Base-by-base conservation (phyloP, 768 basidiomycete genomes). In the Filobasidium floriforme region DNA sequence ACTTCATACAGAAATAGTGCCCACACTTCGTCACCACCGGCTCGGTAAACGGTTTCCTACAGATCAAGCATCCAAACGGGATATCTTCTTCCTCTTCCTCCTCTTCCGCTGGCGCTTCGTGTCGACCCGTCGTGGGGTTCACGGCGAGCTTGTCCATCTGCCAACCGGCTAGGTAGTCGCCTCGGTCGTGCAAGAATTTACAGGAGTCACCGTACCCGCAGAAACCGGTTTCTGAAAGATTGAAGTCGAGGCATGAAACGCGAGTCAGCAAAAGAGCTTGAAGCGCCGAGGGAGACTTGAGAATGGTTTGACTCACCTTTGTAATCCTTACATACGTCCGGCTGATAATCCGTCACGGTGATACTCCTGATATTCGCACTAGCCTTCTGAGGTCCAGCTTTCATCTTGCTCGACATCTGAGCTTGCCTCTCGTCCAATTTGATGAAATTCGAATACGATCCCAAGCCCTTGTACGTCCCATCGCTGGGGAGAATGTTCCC, bases 151-250 rank as follows among this genome's bases (percentile, higher is more conserved):
- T 90, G 82, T 99, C 96, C 64, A 99, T 83, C 80, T 99, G 94
- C 96, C 96, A 99, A 51, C 96, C 96, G 5, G 88, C 88, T n/a
- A 98, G 85, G 81, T 99, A 81, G 72, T 81, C 79, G 60, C 94
- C 93, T 73, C 94, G 87, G 79, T 98, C 96, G 80, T 98, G 96
- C 76, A 98, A 83, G 82, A 97, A 97, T 83, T 97, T 98, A 80
- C 96, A 99, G 3, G 92, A 92, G 80, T 99, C 96, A 37, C 96
- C 96, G 78, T 94, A 99, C 24, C 96, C 96, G 79, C 96, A 99
- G 77, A 90, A 99, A 0, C 96, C 96, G 61, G 96, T 99, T 81
- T 98, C 94, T 94, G 9, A n/a, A n/a, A 73, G 2, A 26, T 52
- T 7, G 5, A 57, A 9, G 32, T 37, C 32, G 9, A 14, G 41